A percentile compares a stretch with the other conserved stretches of the same genome.
Conservation (phyloP, 2,329 filamentous ascomycete genomes). For the Emydomyces testavorans region DNA sequence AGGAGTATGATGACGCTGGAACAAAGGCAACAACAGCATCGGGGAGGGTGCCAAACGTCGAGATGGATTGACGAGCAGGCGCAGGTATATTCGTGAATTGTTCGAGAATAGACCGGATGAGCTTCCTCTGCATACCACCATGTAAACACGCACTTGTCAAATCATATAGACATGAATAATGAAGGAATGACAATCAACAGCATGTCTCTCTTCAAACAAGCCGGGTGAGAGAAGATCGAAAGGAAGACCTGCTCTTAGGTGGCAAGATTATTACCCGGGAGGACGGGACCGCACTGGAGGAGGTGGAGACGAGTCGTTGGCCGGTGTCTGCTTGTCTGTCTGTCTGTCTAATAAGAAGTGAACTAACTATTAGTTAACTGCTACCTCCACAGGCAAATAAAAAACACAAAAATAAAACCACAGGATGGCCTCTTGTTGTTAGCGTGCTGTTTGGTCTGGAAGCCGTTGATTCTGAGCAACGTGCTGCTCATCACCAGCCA, state of each 20-base stretch:
- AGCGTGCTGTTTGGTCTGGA: conserved; percentile 4
- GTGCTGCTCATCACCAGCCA: background rate
- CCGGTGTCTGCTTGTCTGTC: too few species aligned
- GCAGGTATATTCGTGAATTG: too few species aligned
- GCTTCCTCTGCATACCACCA: too few species aligned
- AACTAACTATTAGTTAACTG: too few species aligned
- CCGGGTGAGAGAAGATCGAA: background rate
- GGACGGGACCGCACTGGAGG: conserved; percentile 3
- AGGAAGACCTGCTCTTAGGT: background rate
- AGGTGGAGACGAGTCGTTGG: conserved; percentile 5
- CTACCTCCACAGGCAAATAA: too few species aligned
- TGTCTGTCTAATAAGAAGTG: too few species aligned
- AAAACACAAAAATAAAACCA: too few species aligned
- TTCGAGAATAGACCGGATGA: too few species aligned
- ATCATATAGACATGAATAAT: too few species aligned
- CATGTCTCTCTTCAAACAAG: too few species aligned
- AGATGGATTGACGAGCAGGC: too few species aligned
- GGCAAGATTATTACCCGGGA: conserved; percentile 1
- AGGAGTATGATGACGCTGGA: background rate
- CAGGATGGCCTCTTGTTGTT: conserved; percentile 4
- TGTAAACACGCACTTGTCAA: too few species aligned
- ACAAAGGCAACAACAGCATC: background rate
- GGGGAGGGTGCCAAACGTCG: background rate
- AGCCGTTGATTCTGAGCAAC: background rate
- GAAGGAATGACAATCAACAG: background rate